phyloP scores from a whole-genome alignment of 1,284 basidiomycete species.

The Tylopilus sp. region DNA sequence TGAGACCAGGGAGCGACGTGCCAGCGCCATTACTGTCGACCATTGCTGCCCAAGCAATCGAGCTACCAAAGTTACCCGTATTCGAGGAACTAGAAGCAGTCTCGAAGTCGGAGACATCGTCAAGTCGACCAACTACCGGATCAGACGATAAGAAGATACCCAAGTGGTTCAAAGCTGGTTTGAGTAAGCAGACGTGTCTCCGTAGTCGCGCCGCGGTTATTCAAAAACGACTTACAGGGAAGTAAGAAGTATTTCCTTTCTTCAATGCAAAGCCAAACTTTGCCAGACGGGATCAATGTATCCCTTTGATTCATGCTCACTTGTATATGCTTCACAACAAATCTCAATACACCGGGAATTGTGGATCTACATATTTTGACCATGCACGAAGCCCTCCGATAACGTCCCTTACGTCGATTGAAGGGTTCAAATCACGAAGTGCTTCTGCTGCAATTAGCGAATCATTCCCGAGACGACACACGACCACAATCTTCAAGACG shows the following conservation, averaged over 20 bases:
- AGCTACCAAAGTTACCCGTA: slow-evolving; percentile 55
- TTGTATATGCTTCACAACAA: slow-evolving; percentile 12
- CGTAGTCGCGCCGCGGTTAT: not conserved
- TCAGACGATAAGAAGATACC: slow-evolving; percentile 66
- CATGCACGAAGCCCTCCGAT: slow-evolving; percentile 78
- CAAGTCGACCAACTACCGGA: slow-evolving; percentile 20
- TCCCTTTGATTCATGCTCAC: slow-evolving; percentile 1
- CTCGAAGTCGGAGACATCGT: slow-evolving; percentile 23
- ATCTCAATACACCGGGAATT: slow-evolving; percentile 75
- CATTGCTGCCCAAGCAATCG: slow-evolving; percentile 54
- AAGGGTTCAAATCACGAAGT: slow-evolving; percentile 40
- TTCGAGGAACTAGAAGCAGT: slow-evolving; percentile 20
- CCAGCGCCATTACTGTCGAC: slow-evolving; percentile 64
- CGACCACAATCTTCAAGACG: slow-evolving; percentile 45
- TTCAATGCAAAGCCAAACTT: not conserved
- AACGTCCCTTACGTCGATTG: slow-evolving; percentile 59
- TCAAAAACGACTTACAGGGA: slow-evolving; percentile 17
- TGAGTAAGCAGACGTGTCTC: slow-evolving; percentile 39
- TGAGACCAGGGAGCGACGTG: slow-evolving; percentile 40
- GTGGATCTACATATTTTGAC: slow-evolving; percentile 65
- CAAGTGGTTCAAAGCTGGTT: slow-evolving; percentile 65
- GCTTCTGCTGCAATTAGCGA: slow-evolving; percentile 82
- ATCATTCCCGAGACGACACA: slow-evolving; percentile 92
- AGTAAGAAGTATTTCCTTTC: slow-evolving; percentile 13
- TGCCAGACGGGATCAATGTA: slow-evolving; percentile 2